phyloP scores from a whole-genome alignment of 169 alveolate species.

The Pseudocohnilembus persalinus region DNA sequence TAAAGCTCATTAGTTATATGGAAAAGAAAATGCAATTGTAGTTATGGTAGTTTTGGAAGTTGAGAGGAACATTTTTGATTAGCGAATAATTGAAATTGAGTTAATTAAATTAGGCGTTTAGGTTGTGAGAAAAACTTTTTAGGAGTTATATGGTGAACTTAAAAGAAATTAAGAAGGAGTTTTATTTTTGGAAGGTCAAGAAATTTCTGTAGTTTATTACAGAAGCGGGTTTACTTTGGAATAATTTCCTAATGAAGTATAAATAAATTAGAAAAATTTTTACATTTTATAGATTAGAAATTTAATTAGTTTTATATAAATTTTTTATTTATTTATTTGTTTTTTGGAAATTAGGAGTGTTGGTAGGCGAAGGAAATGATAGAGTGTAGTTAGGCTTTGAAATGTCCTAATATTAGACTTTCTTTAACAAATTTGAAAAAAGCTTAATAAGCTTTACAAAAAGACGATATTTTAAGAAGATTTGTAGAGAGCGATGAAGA shows the following conservation, averaged over 20 bases:
- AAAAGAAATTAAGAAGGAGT: constrained; percentile 17
- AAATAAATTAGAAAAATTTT: background rate
- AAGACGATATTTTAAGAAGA: constrained; percentile 15
- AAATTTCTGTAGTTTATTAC: constrained; percentile 35
- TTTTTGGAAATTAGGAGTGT: constrained; percentile 19
- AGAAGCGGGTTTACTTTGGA: constrained; percentile 40
- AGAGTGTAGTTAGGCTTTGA: constrained; percentile 30
- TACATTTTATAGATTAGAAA: background rate
- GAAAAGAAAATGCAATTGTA: constrained; percentile 10
- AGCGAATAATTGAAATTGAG: constrained; percentile 27
- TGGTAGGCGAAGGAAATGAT: constrained; percentile 39
- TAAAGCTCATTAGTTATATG: constrained; percentile 20
- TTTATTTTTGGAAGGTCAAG: constrained; percentile 27
- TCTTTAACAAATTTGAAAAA: constrained; percentile 33
- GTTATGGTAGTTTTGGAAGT: constrained; percentile 27
- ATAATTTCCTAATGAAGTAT: constrained; percentile 34
- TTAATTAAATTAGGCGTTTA: constrained; percentile 27
- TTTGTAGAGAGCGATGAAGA: constrained; percentile 18
- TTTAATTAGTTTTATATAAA: too few species aligned
- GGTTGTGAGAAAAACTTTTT: constrained; percentile 30
- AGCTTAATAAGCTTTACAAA: constrained; percentile 18
- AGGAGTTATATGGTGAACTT: constrained; percentile 8
- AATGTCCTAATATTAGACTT: constrained; percentile 34
- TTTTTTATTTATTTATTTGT: too few species aligned
- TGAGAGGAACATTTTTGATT: constrained; percentile 40